Evolutionary conservation across 768 basidiomycete genomes (phyloP), one percentile per base, ranked within the genome.

Genomic region (Melanogaster broomeanus): DNA sequence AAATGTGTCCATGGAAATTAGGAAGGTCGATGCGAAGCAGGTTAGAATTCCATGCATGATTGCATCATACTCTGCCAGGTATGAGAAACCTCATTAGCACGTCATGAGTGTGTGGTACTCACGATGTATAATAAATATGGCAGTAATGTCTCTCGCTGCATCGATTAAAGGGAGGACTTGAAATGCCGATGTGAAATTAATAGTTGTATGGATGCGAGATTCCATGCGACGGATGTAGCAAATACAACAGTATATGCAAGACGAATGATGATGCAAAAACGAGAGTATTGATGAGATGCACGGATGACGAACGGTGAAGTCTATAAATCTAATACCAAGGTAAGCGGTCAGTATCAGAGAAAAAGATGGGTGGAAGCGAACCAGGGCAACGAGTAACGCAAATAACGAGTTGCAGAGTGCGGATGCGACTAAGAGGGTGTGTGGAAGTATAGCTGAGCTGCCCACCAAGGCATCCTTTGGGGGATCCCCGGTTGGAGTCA

Each of bases 11-110:
- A 53, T 34, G 15, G 68, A 42, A 44, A 66, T 49, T 21, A 57
- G 42, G 9, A 67, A 21, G 3, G 61, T 60, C 16, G 64, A 53
- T 31, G 61, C 52, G 21, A 63, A 45, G 18, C 60, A 54, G 34
- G 55, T 51, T 22, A 64, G 35, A 18, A 68, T 58, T 15, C 65
- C 65, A 45, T 65, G 64, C 3, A 48, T 49, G 27, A 63, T 52
- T 18, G 68, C 64, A 46, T 65, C 67, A 45, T 66, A 62, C 33
- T 64, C 75, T 75, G 33, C 12, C 22, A 35, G 28, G n/a, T 11
- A 44, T 47, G 41, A 51, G 25, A 48, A 6, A 45, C 34, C 3
- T 16, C 25, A 15, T 21, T 39, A n/a, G 12, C 16, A 48, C 19
- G 19, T 27, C 37, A 30, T 18, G 48, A 44, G 33, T 3, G 19